A percentile compares a stretch with the other conserved stretches of the same genome.
Evolutionary conservation across 257 asterid genomes (phyloP).

Genomic region (Dorcoceras hygrometricum): DNA sequence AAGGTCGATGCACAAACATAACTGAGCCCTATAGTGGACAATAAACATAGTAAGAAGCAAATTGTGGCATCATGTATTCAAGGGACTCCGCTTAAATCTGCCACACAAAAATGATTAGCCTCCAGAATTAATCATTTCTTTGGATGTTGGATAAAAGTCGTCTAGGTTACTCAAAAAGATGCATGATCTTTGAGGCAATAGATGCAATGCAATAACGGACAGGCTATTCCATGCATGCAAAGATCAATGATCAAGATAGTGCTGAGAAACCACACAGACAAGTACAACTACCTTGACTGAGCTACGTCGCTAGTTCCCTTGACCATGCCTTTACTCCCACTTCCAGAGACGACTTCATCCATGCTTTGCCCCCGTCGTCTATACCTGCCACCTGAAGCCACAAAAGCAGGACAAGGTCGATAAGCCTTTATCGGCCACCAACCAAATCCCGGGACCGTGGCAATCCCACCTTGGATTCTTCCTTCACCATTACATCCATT

Average conservation of each 20-base stretch:
- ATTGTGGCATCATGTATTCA: too few relatives aligned
- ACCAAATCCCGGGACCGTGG: conserved; percentile 85
- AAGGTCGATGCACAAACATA: background rate
- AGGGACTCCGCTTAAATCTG: too few relatives aligned
- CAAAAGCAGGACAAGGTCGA: conserved; percentile 84
- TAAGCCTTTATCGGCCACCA: conserved; percentile 99
- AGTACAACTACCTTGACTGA: conserved; percentile 46
- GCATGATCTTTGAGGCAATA: too few relatives aligned
- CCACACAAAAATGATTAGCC: too few relatives aligned
- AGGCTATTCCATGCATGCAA: too few relatives aligned
- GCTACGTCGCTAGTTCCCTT: conserved; percentile 17
- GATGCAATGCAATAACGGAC: too few relatives aligned
- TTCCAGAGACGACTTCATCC: conserved; percentile 89
- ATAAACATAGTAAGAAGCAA: too few relatives aligned
- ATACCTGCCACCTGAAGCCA: conserved; percentile 87
- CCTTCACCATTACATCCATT: conserved; percentile 92
- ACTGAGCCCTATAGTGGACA: background rate
- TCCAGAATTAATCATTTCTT: too few relatives aligned
- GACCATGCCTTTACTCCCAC: conserved; percentile 31
- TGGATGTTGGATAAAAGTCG: too few relatives aligned
- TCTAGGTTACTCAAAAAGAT: too few relatives aligned
- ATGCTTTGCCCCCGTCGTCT: conserved; percentile 79
- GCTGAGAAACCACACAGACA: too few relatives aligned
- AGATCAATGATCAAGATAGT: too few relatives aligned
- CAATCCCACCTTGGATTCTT: conserved; percentile 97